Conservation (phyloP, 2,329 filamentous ascomycete species). For the Phoma sp. region DNA sequence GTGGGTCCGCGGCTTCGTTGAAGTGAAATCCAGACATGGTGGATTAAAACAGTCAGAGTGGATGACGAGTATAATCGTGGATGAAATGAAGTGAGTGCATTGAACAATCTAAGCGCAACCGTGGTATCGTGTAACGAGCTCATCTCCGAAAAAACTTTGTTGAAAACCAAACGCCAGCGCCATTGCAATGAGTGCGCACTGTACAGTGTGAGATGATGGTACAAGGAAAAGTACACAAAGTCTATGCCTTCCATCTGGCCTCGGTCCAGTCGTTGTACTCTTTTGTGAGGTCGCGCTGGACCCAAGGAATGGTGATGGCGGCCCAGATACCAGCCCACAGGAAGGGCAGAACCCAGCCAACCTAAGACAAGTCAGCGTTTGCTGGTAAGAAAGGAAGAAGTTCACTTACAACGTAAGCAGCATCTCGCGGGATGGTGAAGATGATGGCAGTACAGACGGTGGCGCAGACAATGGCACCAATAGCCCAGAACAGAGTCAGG, state of each 20-base stretch:
- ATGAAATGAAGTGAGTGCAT: background rate
- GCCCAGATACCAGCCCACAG: conserved; percentile 58
- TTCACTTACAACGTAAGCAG: conserved; percentile 55
- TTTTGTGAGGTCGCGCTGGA: conserved; percentile 45
- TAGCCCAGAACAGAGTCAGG: conserved; percentile 60
- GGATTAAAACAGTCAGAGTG: background rate
- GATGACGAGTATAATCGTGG: no score
- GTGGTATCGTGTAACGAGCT: conserved; percentile 10
- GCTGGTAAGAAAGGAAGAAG: background rate
- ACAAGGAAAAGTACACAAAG: conserved; percentile 3
- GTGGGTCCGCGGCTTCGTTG: no score
- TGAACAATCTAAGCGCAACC: conserved; percentile 8
- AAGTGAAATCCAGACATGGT: no score
- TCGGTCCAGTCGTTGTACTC: conserved; percentile 47
- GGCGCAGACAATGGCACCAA: conserved; percentile 52
- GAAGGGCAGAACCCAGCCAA: conserved; percentile 58
- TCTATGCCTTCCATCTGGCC: conserved; percentile 47
- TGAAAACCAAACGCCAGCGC: conserved; percentile 6
- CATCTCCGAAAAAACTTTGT: background rate
- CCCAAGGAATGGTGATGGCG: conserved; percentile 54
- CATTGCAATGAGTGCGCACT: conserved; percentile 7
- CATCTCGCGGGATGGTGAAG: conserved; percentile 56
- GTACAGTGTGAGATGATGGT: conserved; percentile 7
- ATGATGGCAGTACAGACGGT: conserved; percentile 53
- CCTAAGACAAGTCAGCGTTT: conserved; percentile 33